Evolutionary conservation across 306 rosid genomes (phyloP).

Genomic region (Neltuma alba): DNA sequence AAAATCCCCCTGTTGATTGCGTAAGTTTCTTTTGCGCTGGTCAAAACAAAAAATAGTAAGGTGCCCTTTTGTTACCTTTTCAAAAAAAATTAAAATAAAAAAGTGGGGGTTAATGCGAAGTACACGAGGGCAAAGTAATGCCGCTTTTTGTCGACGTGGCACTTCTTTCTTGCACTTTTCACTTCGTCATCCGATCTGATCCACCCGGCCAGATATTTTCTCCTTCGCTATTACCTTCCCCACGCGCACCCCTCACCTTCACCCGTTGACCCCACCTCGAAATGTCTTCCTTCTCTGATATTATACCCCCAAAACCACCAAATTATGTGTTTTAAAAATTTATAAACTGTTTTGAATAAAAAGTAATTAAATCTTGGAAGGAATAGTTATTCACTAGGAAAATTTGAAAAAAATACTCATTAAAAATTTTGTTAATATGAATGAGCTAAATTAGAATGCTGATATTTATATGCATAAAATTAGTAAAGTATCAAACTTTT

Average conservation of each 20-base stretch:
- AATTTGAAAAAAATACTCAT: too few relatives aligned
- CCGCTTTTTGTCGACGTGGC: conserved; percentile 26
- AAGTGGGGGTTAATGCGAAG: neutral
- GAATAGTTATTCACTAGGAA: too few relatives aligned
- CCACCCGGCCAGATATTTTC: conserved; percentile 4
- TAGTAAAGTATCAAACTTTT: too few relatives aligned
- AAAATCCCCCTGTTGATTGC: neutral
- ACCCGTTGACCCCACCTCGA: neutral
- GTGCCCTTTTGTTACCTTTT: neutral
- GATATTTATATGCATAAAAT: too few relatives aligned
- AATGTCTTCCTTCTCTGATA: neutral
- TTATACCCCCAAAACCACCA: neutral
- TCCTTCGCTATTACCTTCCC: neutral
- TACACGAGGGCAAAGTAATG: conserved; percentile 3
- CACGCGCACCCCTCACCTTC: neutral
- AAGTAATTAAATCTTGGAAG: too few relatives aligned
- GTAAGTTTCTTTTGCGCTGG: neutral
- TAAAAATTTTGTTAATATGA: too few relatives aligned
- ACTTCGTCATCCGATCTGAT: neutral
- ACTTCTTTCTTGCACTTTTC: neutral
- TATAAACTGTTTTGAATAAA: too few relatives aligned
- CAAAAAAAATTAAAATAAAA: neutral
- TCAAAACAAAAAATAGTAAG: too few relatives aligned
- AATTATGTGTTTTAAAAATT: too few relatives aligned
- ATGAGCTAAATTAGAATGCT: too few relatives aligned